These are phyloP conservation scores for Erysiphe pulchra DNA, from an alignment of 2,329 filamentous ascomycete species.

Conservation along the genomic window DNA sequence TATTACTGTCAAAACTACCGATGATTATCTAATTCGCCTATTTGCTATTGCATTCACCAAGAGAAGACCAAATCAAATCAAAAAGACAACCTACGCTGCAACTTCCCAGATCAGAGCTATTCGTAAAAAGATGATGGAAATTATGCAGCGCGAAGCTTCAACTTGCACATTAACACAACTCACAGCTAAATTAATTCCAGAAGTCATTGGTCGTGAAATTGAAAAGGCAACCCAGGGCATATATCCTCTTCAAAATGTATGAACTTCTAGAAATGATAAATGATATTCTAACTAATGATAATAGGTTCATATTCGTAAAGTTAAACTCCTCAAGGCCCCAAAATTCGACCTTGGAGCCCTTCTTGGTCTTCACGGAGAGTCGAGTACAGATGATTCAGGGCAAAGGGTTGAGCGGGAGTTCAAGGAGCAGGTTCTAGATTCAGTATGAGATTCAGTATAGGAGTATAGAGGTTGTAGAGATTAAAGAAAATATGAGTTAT, in stretches of 20 bases:
- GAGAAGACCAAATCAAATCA: slow-evolving; percentile 97
- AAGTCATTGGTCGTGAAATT: slow-evolving; percentile 98
- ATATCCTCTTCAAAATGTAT: slow-evolving; percentile 96
- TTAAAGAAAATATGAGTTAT: too few relatives aligned
- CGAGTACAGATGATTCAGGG: slow-evolving; percentile 79
- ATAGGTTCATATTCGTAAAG: slow-evolving; percentile 98
- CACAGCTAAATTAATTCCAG: slow-evolving; percentile 94
- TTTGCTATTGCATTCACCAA: slow-evolving; percentile 99
- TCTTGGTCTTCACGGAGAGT: slow-evolving; percentile 93
- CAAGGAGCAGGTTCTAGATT: slow-evolving; percentile 90
- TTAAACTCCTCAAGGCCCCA: slow-evolving; percentile 94
- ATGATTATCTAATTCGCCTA: slow-evolving; percentile 96
- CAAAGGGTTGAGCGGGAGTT: slow-evolving; percentile 99
- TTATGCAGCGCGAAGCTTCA: slow-evolving; percentile 87
- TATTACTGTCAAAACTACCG: slow-evolving; percentile 98
- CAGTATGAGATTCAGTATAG: slow-evolving; percentile 39
- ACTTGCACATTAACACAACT: slow-evolving; percentile 90
- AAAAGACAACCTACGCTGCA: slow-evolving; percentile 98
- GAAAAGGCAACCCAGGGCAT: slow-evolving; percentile 99
- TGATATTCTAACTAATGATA: slow-evolving; percentile 4
- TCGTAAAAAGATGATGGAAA: slow-evolving; percentile 99
- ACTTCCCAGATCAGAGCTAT: slow-evolving; percentile 95
- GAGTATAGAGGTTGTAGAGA: too few relatives aligned
- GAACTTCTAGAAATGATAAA: slow-evolving; percentile 13
- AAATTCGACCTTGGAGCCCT: slow-evolving; percentile 98